Evolutionary conservation across 1,139 yeast species (phyloP), one percentile per base, ranked within the genome.

Genomic region (Lodderomyces pseudojiufengensis): DNA sequence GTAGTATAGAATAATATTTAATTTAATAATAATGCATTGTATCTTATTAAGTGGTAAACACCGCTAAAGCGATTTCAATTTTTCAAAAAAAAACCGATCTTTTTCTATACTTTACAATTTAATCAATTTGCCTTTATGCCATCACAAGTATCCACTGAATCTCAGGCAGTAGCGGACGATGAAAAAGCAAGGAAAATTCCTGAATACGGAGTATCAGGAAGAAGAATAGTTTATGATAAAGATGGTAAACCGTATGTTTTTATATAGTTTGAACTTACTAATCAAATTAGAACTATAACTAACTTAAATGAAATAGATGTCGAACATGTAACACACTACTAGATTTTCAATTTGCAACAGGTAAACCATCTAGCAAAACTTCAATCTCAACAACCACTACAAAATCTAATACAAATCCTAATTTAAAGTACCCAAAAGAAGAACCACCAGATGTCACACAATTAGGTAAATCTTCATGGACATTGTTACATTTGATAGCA

Each of bases 381-480:
- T 22, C 24, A 22, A 10, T 5, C 5, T 6, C 9, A 26, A 10
- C 29, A 26, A 11, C 29, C 16, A 25, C 27, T 11, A 26, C 10
- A 9, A 8, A 11, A 26, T 26, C 29, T 4, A 5, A 48, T 12
- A 6, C 15, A 24, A 3, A 18, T 27, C 33, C 32, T 20, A 29
- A 26, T 25, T 9, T 16, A 24, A 23, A 12, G 9, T 63, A 65
- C 35, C 46, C 66, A 4, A 66, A 67, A 34, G 81, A 75, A 28
- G 80, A 85, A 43, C 98, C 98, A 1, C 92, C 97, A 0, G 97
- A 88, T 61, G 94, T 84, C 9, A 83, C 74, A 36, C 70, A 73
- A 42, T 62, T 92, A 6, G 99, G 99, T 1, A 70, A 80, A 37
- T 77, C 95, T 0, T 80, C 97, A 3, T 92, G 99, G 99, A 87